phyloP scores from a whole-genome alignment of 2,329 filamentous ascomycete genomes.

The Microcyclospora tardicrescens region DNA sequence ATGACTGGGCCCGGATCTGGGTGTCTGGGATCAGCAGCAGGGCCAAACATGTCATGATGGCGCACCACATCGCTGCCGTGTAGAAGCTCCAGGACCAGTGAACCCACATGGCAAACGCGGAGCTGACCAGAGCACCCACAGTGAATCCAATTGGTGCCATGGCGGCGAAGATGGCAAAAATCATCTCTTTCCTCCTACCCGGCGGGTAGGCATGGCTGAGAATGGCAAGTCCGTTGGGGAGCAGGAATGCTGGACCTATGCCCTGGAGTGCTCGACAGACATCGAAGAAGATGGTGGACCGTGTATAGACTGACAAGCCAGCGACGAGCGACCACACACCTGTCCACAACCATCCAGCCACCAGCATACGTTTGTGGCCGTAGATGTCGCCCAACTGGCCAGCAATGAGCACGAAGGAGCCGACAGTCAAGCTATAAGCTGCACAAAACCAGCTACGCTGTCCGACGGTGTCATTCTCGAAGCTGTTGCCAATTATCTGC shows the following conservation, averaged over 20 bases:
- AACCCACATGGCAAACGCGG: slow-evolving; percentile 20
- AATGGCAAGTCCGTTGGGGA: slow-evolving; percentile 27
- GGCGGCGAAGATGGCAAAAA: slow-evolving; percentile 26
- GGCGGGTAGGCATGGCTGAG: slow-evolving; percentile 23
- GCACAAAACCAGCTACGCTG: slow-evolving; percentile 33
- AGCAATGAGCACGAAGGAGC: slow-evolving; percentile 33
- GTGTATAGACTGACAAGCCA: slow-evolving; percentile 26
- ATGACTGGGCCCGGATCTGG: neutral
- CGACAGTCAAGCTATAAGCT: slow-evolving; percentile 30
- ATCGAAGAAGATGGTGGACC: slow-evolving; percentile 22
- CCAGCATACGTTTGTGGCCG: slow-evolving; percentile 30
- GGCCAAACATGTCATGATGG: slow-evolving; percentile 11
- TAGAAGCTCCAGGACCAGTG: slow-evolving; percentile 26
- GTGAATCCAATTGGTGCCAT: slow-evolving; percentile 25
- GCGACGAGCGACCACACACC: slow-evolving; percentile 29
- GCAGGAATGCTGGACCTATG: slow-evolving; percentile 24
- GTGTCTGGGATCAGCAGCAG: slow-evolving; percentile 16
- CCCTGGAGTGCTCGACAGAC: slow-evolving; percentile 29
- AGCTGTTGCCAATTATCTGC: slow-evolving; percentile 32
- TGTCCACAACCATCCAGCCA: slow-evolving; percentile 27
- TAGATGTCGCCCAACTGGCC: slow-evolving; percentile 31
- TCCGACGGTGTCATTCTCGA: slow-evolving; percentile 28
- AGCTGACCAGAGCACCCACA: slow-evolving; percentile 21
- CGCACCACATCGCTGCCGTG: slow-evolving; percentile 16
- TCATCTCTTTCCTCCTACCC: slow-evolving; percentile 26